Evolutionary conservation across 192 early-diverging fungal genomes (phyloP), one percentile per base, ranked within the genome.

Genomic region (Podila epigama): DNA sequence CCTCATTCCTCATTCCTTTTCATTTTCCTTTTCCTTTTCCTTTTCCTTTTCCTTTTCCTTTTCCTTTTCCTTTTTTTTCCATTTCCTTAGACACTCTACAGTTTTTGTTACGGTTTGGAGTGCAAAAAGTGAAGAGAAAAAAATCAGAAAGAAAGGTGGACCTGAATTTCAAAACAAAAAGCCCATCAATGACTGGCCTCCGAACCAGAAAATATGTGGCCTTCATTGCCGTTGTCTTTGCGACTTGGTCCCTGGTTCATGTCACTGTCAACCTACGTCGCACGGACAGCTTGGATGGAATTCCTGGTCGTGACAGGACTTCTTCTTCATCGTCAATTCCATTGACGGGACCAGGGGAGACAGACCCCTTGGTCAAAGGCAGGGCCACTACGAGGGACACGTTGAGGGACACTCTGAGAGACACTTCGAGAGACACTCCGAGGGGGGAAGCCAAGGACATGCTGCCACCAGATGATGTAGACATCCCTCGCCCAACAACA

Each of bases 401-500:
- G n/a, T n/a, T n/a, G n/a, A n/a, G n/a, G n/a, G n/a, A n/a, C n/a
- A n/a, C n/a, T n/a, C n/a, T n/a, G n/a, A n/a, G n/a, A n/a, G n/a
- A 11, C n/a, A n/a, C n/a, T 41, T 41, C 39, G 8, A 15, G 8
- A 41, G 15, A 11, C 15, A 15, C 39, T 41, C 39, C 15, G 9
- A 41, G 15, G 8, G 22, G 15, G 5, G 35, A n/a, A 48, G 9
- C 22, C 35, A 22, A 20, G 20, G 4, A 37, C 50, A 11, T 6
- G 18, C 6, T 37, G 57, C 13, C 51, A 40, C 3, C 3, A 56
- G 15, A 1, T 20, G 44, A 48, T 48, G 44, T 22, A 48, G 39
- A 66, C 10, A 62, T 68, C 48, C 55, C 54, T 7, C 41, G 36
- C 3, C 65, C 72, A 31, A 54, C 2, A n/a, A 68, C 57, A 28